Evolutionary conservation across 2,329 filamentous ascomycete genomes (phyloP).

Genomic region (Sclerotinia nivalis): DNA sequence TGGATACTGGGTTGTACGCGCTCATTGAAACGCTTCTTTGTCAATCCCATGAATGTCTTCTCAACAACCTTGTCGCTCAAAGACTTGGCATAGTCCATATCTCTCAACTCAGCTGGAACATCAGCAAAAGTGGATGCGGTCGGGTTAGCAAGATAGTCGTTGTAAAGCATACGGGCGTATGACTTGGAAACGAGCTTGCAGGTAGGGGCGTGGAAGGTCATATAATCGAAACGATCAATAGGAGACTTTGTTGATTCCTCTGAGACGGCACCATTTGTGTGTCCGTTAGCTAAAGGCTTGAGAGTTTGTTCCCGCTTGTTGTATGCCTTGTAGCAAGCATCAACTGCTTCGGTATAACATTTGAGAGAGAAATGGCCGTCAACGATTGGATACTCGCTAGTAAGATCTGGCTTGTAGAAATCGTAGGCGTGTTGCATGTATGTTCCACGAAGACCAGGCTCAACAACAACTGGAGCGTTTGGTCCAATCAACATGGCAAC

Average conservation of each 20-base stretch:
- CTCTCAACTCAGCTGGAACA: constrained; percentile 72
- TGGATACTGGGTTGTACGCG: constrained; percentile 72
- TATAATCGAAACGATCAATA: constrained; percentile 80
- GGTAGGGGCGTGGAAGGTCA: constrained; percentile 80
- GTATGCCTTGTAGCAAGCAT: constrained; percentile 80
- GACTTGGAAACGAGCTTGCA: constrained; percentile 89
- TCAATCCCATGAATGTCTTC: constrained; percentile 82
- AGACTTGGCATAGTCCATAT: constrained; percentile 77
- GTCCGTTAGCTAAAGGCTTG: constrained; percentile 52
- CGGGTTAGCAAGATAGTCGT: constrained; percentile 76
- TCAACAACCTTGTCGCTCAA: constrained; percentile 79
- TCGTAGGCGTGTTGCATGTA: constrained; percentile 86
- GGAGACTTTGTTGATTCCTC: constrained; percentile 53
- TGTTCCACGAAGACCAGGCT: constrained; percentile 75
- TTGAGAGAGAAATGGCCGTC: constrained; percentile 80
- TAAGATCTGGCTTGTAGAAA: constrained; percentile 88
- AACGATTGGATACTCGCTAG: constrained; percentile 83
- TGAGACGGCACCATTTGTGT: constrained; percentile 51
- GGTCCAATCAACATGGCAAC: constrained; percentile 80
- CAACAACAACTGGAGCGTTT: constrained; percentile 72
- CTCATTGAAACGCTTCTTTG: constrained; percentile 82
- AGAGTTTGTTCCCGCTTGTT: constrained; percentile 68
- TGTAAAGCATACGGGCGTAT: constrained; percentile 80
- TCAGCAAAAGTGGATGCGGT: constrained; percentile 68
- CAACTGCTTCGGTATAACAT: constrained; percentile 80